phyloP scores from a whole-genome alignment of 2,329 filamentous ascomycete genomes.

The Exophiala sp. region DNA sequence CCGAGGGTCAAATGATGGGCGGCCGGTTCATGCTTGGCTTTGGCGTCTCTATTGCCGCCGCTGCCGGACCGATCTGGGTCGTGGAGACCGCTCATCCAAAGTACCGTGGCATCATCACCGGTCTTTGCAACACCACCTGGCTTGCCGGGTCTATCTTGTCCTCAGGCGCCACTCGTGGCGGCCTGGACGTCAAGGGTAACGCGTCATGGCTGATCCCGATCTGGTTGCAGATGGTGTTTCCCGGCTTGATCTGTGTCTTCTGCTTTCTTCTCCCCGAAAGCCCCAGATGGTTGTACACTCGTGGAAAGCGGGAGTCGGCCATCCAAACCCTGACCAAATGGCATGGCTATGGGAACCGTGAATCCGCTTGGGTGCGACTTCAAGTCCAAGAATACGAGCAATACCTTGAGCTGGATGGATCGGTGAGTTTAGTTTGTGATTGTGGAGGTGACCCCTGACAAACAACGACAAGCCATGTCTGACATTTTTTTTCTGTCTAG shows the following conservation, averaged over 20 bases:
- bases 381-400: constrained; percentile 35
- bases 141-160: constrained; percentile 50
- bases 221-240: constrained; percentile 46
- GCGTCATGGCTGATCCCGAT: constrained; percentile 56
- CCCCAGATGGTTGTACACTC: constrained; percentile 56
- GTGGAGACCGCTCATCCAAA: constrained; percentile 59
- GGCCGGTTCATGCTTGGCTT: constrained; percentile 52
- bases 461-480: constrained; percentile 36
- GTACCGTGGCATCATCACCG: constrained; percentile 56
- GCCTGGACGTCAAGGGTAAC: constrained; percentile 30
- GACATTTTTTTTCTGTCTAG: constrained; percentile 1
- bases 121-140: constrained; percentile 51
- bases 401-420: constrained; percentile 32
- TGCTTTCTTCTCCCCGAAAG: constrained; percentile 56
- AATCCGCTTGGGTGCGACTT: constrained; percentile 32
- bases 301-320: constrained; percentile 54
- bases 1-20: constrained; percentile 50
- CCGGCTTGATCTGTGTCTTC: constrained; percentile 44
- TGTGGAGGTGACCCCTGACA: constrained; percentile 53
- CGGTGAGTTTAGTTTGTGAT: too few species aligned
- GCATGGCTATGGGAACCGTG: constrained; percentile 48
- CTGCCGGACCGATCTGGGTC: constrained; percentile 58
- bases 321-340: constrained; percentile 53
- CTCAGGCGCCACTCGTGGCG: constrained; percentile 50
- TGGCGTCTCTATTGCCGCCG: constrained; percentile 54